phyloP scores from a whole-genome alignment of 2,329 filamentous ascomycete genomes.

The Ascochyta lentis region DNA sequence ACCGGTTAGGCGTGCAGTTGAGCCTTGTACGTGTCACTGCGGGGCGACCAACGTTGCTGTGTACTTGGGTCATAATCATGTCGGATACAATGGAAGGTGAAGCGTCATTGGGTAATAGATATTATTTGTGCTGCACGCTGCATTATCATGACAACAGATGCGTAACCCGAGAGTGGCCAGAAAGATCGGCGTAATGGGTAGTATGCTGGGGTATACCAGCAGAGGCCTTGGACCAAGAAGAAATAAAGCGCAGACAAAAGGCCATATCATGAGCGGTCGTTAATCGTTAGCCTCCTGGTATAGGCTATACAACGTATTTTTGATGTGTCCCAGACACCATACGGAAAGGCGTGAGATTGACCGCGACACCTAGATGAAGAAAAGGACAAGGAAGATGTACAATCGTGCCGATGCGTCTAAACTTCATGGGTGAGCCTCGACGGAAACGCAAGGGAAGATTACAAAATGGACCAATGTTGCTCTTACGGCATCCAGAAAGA shows the following conservation, averaged over 20 bases:
- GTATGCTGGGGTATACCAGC: not conserved
- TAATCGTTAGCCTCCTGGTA: constrained; percentile 3
- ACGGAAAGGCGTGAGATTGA: not conserved
- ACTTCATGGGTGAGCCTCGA: too few species aligned
- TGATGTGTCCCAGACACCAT: not conserved
- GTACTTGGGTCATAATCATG: too few species aligned
- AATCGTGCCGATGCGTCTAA: not conserved
- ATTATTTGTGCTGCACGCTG: constrained; percentile 3
- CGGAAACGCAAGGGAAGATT: not conserved
- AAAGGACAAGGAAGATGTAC: not conserved
- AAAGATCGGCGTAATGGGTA: not conserved
- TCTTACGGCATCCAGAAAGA: constrained; percentile 42
- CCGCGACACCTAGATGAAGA: not conserved
- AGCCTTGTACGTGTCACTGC: not conserved
- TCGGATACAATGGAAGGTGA: too few species aligned
- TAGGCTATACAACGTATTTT: constrained; percentile 8
- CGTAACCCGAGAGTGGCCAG: not conserved
- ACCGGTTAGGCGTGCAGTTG: constrained; percentile 11
- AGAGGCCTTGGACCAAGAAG: not conserved
- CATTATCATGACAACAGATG: not conserved
- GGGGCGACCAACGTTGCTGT: not conserved
- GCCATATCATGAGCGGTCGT: constrained; percentile 6
- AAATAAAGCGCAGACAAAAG: not conserved
- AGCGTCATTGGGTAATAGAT: not conserved
- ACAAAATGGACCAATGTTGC: not conserved